Conservation (phyloP, 495 filamentous ascomycete species). For the Talaromyces trachyspermus region DNA sequence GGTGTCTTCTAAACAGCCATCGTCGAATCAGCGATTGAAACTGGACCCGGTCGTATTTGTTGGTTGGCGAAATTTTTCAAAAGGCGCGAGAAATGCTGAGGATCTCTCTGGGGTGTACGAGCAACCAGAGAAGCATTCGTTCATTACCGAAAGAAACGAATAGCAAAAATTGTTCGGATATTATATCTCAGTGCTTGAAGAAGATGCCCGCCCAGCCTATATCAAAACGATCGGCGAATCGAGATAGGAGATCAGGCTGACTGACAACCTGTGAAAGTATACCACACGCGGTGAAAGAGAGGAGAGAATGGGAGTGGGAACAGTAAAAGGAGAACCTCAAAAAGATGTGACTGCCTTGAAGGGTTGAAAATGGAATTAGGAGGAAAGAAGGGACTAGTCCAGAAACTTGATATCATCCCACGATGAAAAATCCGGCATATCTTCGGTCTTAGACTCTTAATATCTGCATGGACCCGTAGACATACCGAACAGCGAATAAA, state of each 20-base stretch:
- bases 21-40: too few relatives aligned
- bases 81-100: background rate
- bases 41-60: too few relatives aligned
- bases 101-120: background rate
- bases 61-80: too few relatives aligned
- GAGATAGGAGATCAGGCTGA: too few relatives aligned
- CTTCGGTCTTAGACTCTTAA: conserved; percentile 1
- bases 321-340: too few relatives aligned
- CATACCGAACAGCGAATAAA: background rate
- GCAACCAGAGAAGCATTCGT: background rate
- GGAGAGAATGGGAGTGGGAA: too few relatives aligned
- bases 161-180: background rate
- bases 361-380: background rate
- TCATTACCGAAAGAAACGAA: background rate
- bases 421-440: background rate
- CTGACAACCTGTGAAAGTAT: too few relatives aligned
- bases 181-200: background rate
- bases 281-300: too few relatives aligned
- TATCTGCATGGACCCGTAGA: conserved; percentile 1
- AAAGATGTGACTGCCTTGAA: background rate
- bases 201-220: background rate
- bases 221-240: background rate
- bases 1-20: too few relatives aligned
- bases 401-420: background rate
- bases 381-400: background rate